phyloP scores from a whole-genome alignment of 345 rosid genomes.

The Brassica juncea region DNA sequence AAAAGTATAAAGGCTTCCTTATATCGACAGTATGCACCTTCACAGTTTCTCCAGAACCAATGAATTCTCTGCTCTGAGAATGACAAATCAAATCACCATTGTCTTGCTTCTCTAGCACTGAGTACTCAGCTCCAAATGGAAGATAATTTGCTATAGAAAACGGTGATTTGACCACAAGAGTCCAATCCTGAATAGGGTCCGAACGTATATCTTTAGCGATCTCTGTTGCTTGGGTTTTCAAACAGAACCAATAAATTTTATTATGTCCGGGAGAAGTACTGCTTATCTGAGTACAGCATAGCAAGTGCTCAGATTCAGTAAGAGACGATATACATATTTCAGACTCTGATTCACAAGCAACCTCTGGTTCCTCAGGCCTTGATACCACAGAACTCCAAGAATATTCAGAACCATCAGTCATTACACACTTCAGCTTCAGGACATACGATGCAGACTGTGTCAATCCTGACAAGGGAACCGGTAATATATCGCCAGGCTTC shows the following conservation, averaged over 20 bases:
- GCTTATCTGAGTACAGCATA: slow-evolving; percentile 62
- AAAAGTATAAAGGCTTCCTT: slow-evolving; percentile 65
- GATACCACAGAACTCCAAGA: slow-evolving; percentile 86
- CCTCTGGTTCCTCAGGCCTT: slow-evolving; percentile 42
- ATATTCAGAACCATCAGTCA: slow-evolving; percentile 48
- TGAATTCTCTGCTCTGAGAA: slow-evolving; percentile 55
- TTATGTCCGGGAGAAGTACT: slow-evolving; percentile 62
- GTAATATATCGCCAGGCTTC: slow-evolving; percentile 67
- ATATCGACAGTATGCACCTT: slow-evolving; percentile 76
- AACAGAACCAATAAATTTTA: slow-evolving; percentile 74
- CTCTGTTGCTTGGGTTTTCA: slow-evolving; percentile 71
- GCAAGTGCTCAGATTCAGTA: slow-evolving; percentile 63
- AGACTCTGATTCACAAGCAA: slow-evolving; percentile 43
- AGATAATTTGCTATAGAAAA: slow-evolving; percentile 76
- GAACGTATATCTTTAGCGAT: slow-evolving; percentile 76
- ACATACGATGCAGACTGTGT: slow-evolving; percentile 59
- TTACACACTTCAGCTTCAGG: slow-evolving; percentile 65
- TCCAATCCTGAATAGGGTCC: slow-evolving; percentile 92
- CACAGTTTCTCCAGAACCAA: slow-evolving; percentile 65
- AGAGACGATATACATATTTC: slow-evolving; percentile 75
- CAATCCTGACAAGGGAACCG: slow-evolving; percentile 76
- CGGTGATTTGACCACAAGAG: slow-evolving; percentile 78
- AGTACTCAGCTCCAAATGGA: slow-evolving; percentile 82
- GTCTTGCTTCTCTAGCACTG: slow-evolving; percentile 70
- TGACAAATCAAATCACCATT: slow-evolving; percentile 64